phyloP scores from a whole-genome alignment of 371 early-diverging fungal species.

The Rhizopus arrhizus region DNA sequence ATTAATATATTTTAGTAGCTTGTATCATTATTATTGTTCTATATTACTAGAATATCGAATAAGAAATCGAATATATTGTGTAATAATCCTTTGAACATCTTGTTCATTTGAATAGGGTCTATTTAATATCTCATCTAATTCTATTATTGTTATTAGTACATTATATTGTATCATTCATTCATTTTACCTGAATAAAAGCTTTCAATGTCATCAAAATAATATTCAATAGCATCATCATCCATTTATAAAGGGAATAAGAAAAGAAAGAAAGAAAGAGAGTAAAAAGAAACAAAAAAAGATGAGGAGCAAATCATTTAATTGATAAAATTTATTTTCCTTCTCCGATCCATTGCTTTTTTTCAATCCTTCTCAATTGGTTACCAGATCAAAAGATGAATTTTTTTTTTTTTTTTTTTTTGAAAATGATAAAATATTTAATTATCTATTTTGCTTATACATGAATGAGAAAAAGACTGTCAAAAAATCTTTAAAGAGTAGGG shows the following conservation, averaged over 20 bases:
- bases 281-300: slow-evolving; percentile 15
- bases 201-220: slow-evolving; percentile 46
- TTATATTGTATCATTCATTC: neutral
- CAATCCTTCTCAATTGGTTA: too few relatives aligned
- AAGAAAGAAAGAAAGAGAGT: slow-evolving; percentile 14
- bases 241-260: slow-evolving; percentile 10
- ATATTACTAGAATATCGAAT: slow-evolving; percentile 41
- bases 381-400: too few relatives aligned
- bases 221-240: slow-evolving; percentile 45
- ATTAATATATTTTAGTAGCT: neutral
- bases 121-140: slow-evolving; percentile 53
- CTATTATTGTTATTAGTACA: slow-evolving; percentile 22
- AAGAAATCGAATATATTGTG: slow-evolving; percentile 46
- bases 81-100: slow-evolving; percentile 40
- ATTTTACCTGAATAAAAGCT: slow-evolving; percentile 55
- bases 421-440: too few relatives aligned
- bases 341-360: too few relatives aligned
- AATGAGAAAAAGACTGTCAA: too few relatives aligned
- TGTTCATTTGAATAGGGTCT: slow-evolving; percentile 37
- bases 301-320: neutral
- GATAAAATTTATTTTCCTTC: too few relatives aligned
- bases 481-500: too few relatives aligned
- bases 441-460: too few relatives aligned
- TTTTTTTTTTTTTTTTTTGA: too few relatives aligned
- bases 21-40: neutral